Base-by-base conservation (phyloP, 495 filamentous ascomycete species). In the Thozetella sp. region DNA sequence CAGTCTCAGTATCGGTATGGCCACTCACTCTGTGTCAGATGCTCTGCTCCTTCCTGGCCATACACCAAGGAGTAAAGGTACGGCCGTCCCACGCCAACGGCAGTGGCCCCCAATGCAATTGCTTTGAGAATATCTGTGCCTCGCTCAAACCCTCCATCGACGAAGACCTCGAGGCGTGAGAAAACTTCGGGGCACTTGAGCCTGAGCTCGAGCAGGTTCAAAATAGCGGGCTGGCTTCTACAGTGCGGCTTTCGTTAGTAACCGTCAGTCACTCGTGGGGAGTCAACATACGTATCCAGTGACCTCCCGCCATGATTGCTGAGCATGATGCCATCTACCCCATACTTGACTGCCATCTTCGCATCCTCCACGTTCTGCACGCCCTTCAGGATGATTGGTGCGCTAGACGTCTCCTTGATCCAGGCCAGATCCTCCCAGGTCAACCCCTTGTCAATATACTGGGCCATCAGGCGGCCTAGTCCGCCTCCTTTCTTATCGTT, bases 401-500 rank as follows among this genome's bases (percentile, higher is more conserved):
- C 57, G 0, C 67, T 73, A 0, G 77, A 78, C 9, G 66, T 63
- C 0, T 64, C 59, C 25, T 67, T 72, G 20, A 86, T 26, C 83
- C 84, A 86, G 10, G 71, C 60, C 0, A 87, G 81, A 64, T 90
- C 88, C 37, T 85, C 80, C 92, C 92, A 96, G 20, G 84, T 90
- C 22, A 94, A 69, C 13, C 86, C 83, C 0, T 87, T 76, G 56
- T 93, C 90, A 55, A 93, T 88, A 67, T 85, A 92, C 0, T 77
- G 73, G 2, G 86, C 88, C 86, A 90, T 92, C 1, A 88, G 76
- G 30, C 89, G 76, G 11, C 86, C 89, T 51, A 92, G 67, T 0
- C 88, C 85, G 1, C 89, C 89, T 2, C 89, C 88, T 62, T 88
- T 89, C 52, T 77, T 82, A 63, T 93, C 90, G 53, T 89, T 90